These are phyloP conservation scores for Skeletonema costatum DNA, from an alignment of 108 stramenopile genomes.

Conservation along the genomic window DNA sequence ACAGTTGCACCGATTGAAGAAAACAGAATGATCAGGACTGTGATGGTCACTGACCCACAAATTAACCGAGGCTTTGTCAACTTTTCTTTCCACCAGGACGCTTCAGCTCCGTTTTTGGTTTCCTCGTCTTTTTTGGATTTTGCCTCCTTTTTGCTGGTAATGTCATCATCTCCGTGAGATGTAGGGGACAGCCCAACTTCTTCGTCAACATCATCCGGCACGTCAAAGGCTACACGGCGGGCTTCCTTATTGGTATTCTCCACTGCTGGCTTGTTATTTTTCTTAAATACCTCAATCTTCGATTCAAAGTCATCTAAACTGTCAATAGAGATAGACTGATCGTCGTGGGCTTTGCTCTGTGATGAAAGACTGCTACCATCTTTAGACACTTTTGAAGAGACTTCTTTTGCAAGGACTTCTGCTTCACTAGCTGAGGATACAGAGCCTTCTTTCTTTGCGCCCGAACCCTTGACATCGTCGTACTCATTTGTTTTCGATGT, in stretches of 20 bases:
- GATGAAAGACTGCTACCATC: not conserved
- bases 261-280: not conserved
- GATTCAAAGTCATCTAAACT: conserved; percentile 14
- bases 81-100: not conserved
- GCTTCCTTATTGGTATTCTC: not conserved
- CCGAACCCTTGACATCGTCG: not conserved
- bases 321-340: not conserved
- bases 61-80: not conserved
- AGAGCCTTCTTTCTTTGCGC: not conserved
- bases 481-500: not conserved
- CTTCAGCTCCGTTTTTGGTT: not conserved
- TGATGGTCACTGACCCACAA: not conserved
- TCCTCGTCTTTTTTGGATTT: not conserved
- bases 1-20: not conserved
- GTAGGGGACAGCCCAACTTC: not conserved
- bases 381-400: not conserved
- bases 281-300: not conserved
- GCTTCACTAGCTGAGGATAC: conserved; percentile 8
- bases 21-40: not conserved
- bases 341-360: conserved; percentile 4
- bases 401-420: not conserved
- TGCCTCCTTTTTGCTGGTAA: not conserved
- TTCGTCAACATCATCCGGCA: not conserved
- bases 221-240: not conserved
- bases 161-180: not conserved